Base-by-base conservation (phyloP, 495 filamentous ascomycete species). In the Astrothelium subdiscretum region DNA sequence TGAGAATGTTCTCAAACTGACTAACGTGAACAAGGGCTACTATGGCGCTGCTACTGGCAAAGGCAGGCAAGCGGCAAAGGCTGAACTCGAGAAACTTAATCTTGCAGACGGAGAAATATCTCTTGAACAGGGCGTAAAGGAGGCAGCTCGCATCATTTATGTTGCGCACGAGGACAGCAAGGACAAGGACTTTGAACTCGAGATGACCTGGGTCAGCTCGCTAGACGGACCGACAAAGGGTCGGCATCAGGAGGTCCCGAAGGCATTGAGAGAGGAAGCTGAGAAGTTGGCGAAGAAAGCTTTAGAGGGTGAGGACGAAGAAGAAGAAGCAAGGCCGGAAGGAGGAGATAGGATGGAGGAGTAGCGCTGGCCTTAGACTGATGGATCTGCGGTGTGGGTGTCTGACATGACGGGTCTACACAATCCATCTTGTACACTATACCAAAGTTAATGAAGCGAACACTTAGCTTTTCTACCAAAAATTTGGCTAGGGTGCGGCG, bases 151-250 rank as follows among this genome's bases (percentile, higher is more conserved):
- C 48, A 97, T 98, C 68, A 96, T 98, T 74, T 92, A 96, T 74
- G 83, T 95, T 58, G 91, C 94, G 57, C 94, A 98, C 73, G 91
- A 96, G 71, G 94, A 98, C 71, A 96, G 89, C 81, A 88, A 89
- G 73, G 94, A 98, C 76, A 98, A 97, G 79, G 95, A 98, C 32
- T 97, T 97, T 67, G 95, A 98, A 81, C 78, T 98, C 35, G 94
- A 98, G 80, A 96, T 98, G 94, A 91, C 88, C 65, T 98, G 94
- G 94, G 86, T 97, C 67, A 95, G 89, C 74, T 83, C 81, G 24
- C 68, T 83, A 48, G 83, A 87, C 51, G 90, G 90, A 15, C 88
- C 90, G n/a, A 95, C 91, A 40, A 91, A 92, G 75, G 91, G 91
- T 58, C 84, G 81, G 64, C 94, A 98, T 70, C 83, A 90, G 74